Conservation (phyloP, 495 filamentous ascomycete genomes). For the Podospora pseudoanserina region DNA sequence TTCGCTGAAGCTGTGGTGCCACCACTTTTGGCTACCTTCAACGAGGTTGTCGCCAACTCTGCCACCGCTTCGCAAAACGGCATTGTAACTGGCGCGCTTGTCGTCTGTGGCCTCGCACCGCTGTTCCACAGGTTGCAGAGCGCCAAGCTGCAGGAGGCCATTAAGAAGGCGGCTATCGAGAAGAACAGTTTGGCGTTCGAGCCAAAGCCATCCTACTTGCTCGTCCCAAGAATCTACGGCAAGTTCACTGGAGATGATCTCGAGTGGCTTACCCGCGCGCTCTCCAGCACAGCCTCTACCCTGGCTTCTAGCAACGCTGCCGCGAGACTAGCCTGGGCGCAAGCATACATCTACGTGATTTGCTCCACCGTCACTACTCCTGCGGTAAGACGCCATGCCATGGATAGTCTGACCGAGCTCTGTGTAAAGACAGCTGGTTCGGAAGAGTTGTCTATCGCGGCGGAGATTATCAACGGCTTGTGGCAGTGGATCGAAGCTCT, state of each 20-base stretch:
- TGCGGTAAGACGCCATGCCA: conserved; percentile 56
- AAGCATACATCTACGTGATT: conserved; percentile 76
- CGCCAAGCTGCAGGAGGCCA: conserved; percentile 38
- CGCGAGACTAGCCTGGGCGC: conserved; percentile 63
- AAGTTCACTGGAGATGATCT: conserved; percentile 75
- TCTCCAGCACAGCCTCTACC: conserved; percentile 56
- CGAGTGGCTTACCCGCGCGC: conserved; percentile 67
- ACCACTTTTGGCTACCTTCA: conserved; percentile 68
- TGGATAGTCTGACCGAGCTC: conserved; percentile 52
- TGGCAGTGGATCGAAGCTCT: conserved; percentile 76
- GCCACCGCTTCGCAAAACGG: conserved; percentile 72
- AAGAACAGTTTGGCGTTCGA: conserved; percentile 60
- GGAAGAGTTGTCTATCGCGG: conserved; percentile 41
- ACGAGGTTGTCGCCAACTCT: conserved; percentile 73
- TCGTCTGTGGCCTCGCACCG: conserved; percentile 60
- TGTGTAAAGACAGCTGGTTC: conserved; percentile 52
- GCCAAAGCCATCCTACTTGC: conserved; percentile 77
- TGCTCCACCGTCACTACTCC: conserved; percentile 56
- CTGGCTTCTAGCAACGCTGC: conserved; percentile 29
- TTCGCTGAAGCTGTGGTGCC: conserved; percentile 59
- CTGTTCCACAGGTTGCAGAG: conserved; percentile 42
- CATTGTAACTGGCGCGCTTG: conserved; percentile 67
- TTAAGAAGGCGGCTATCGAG: conserved; percentile 58
- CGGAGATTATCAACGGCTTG: conserved; percentile 62
- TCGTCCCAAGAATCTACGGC: conserved; percentile 78